These are phyloP conservation scores for Neoboletus brunneissimus DNA, from an alignment of 768 basidiomycete genomes.

Conservation along the genomic window DNA sequence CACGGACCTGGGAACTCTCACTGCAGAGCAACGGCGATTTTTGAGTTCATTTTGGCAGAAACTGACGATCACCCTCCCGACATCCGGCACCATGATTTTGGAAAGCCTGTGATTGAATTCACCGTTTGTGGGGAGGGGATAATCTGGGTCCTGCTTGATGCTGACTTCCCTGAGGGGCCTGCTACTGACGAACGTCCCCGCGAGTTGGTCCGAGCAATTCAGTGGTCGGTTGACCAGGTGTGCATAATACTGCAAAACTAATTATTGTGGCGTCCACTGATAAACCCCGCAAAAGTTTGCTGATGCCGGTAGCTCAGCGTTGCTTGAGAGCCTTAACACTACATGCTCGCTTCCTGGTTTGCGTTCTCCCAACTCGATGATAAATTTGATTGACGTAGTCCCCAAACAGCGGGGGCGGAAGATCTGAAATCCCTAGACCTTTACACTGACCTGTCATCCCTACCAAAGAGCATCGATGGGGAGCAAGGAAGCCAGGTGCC, in stretches of 20 bases:
- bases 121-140: slow-evolving; percentile 34
- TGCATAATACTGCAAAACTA: not conserved
- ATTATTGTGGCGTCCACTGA: not conserved
- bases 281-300: slow-evolving; percentile 17
- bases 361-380: slow-evolving; percentile 3
- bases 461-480: slow-evolving; percentile 58
- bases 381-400: not conserved
- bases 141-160: slow-evolving; percentile 53
- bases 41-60: slow-evolving; percentile 41
- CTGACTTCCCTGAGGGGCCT: slow-evolving; percentile 32
- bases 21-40: slow-evolving; percentile 65
- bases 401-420: slow-evolving; percentile 43
- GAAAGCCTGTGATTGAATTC: slow-evolving; percentile 61
- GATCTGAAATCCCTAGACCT: slow-evolving; percentile 57
- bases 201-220: slow-evolving; percentile 31
- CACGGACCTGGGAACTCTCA: not conserved
- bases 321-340: slow-evolving; percentile 48
- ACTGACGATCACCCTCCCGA: slow-evolving; percentile 16
- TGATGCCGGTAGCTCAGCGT: slow-evolving; percentile 20
- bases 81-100: slow-evolving; percentile 48
- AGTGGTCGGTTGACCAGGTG: slow-evolving; percentile 42
- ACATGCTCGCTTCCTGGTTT: slow-evolving; percentile 46
- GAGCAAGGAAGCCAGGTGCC: slow-evolving; percentile 43
- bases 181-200: slow-evolving; percentile 14
- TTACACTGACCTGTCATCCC: slow-evolving; percentile 51